Percentiles rank a stretch among this genome's conserved stretches.
These are phyloP conservation scores for Calonectria pseudoreteaudii DNA, from an alignment of 2,329 filamentous ascomycete species.

Conservation along the genomic window DNA sequence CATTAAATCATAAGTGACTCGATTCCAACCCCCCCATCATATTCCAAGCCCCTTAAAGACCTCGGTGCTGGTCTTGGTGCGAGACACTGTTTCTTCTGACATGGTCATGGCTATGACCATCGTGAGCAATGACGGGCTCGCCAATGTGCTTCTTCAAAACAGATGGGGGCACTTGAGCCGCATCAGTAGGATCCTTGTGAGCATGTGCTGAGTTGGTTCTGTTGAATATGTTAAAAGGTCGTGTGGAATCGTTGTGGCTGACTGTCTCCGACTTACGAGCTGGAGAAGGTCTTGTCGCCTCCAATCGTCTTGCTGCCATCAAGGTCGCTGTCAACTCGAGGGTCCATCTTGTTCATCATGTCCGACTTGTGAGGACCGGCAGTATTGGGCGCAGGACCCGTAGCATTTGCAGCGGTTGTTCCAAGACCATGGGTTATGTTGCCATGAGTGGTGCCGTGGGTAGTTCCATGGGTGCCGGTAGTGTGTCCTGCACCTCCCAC, in stretches of 20 bases:
- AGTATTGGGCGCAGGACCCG: constrained; percentile 44
- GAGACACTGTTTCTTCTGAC: constrained; percentile 60
- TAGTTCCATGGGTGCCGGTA: constrained; percentile 33
- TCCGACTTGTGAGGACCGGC: constrained; percentile 62
- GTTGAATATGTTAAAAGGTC: constrained; percentile 30
- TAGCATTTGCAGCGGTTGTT: constrained; percentile 25
- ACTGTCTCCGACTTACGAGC: constrained; percentile 48
- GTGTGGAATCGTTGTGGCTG: background rate
- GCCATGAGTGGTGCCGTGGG: background rate
- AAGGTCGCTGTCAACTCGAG: constrained; percentile 65
- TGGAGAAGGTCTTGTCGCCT: constrained; percentile 60
- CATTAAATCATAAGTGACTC: constrained; percentile 31
- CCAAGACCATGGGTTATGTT: background rate
- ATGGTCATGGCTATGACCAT: constrained; percentile 56
- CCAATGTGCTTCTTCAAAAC: constrained; percentile 61
- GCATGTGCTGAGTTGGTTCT: constrained; percentile 30
- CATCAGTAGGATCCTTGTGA: constrained; percentile 63
- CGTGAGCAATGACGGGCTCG: constrained; percentile 58
- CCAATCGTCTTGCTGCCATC: constrained; percentile 59
- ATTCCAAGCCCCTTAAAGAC: constrained; percentile 50
- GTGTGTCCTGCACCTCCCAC: constrained; percentile 36
- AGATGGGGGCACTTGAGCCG: constrained; percentile 68
- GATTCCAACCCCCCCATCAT: constrained; percentile 26
- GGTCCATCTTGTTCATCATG: constrained; percentile 63
- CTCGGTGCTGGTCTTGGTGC: constrained; percentile 61